Evolutionary conservation across 148 eudicot genomes (phyloP).

Genomic region (Rhododendron vialii): DNA sequence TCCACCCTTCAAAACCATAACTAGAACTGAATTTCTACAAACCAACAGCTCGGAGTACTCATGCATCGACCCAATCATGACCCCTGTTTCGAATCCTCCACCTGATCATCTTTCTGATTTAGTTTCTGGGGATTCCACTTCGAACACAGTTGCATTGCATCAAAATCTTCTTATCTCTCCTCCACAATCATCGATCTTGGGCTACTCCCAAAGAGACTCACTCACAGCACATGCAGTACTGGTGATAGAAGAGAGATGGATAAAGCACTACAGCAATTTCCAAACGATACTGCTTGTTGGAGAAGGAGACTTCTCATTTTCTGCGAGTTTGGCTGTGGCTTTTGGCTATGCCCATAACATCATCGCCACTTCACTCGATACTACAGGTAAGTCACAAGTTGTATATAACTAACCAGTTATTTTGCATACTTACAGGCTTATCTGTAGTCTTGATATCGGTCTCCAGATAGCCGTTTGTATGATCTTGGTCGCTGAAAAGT

Average conservation of each 20-base stretch:
- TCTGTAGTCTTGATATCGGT: too few relatives aligned
- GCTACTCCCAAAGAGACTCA: background rate
- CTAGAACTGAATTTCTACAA: too few relatives aligned
- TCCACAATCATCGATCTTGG: background rate
- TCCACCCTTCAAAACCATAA: background rate
- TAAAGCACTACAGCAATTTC: background rate
- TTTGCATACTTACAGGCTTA: too few relatives aligned
- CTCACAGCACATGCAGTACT: background rate
- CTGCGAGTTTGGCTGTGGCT: background rate
- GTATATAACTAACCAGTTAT: too few relatives aligned
- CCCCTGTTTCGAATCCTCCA: background rate
- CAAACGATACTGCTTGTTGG: slow-evolving; percentile 15
- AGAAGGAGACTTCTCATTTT: slow-evolving; percentile 18
- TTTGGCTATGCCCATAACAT: slow-evolving; percentile 2
- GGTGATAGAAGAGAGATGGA: background rate
- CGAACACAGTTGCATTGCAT: background rate
- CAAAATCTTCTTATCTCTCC: background rate
- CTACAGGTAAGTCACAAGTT: background rate
- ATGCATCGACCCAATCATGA: background rate
- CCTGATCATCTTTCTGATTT: background rate
- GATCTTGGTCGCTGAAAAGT: too few relatives aligned
- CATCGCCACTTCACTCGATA: slow-evolving; percentile 5
- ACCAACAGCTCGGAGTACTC: background rate
- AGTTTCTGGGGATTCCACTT: background rate
- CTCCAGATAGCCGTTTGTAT: too few relatives aligned